Evolutionary conservation across 768 basidiomycete genomes (phyloP).

Genomic region (Boletus rubropictus): DNA sequence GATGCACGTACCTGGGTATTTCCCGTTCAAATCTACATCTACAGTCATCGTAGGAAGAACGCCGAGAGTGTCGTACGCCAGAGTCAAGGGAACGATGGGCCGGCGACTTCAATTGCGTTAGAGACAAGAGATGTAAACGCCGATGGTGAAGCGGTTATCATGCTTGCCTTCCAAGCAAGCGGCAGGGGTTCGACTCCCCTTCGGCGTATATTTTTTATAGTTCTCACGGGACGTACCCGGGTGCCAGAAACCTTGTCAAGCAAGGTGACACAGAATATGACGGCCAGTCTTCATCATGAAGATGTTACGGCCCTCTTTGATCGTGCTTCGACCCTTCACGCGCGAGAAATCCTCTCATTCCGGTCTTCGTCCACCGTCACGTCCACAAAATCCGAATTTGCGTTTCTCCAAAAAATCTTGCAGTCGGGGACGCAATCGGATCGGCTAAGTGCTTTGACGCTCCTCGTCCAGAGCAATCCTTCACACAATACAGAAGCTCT

Average conservation of each 20-base stretch:
- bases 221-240: too few species aligned
- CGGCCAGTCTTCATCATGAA: not conserved
- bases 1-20: constrained; percentile 20
- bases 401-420: constrained; percentile 81
- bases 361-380: constrained; percentile 43
- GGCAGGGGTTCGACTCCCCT: constrained; percentile 78
- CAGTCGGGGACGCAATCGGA: constrained; percentile 88
- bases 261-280: not conserved
- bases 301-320: constrained; percentile 27
- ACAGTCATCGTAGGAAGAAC: constrained; percentile 6
- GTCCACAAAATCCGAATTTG: constrained; percentile 59
- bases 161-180: constrained; percentile 84
- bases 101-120: too few species aligned
- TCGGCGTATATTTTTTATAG: constrained; percentile 32
- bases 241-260: too few species aligned
- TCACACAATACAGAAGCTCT: constrained; percentile 79
- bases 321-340: constrained; percentile 46
- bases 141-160: constrained; percentile 90
- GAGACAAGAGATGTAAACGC: constrained; percentile 27
- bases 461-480: constrained; percentile 85
- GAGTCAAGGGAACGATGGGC: not conserved
- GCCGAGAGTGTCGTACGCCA: not conserved
- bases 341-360: constrained; percentile 40
- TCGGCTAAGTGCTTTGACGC: constrained; percentile 81
- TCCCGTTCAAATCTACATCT: constrained; percentile 6